phyloP scores from a whole-genome alignment of 495 filamentous ascomycete species.

The Xylaria scruposa region DNA sequence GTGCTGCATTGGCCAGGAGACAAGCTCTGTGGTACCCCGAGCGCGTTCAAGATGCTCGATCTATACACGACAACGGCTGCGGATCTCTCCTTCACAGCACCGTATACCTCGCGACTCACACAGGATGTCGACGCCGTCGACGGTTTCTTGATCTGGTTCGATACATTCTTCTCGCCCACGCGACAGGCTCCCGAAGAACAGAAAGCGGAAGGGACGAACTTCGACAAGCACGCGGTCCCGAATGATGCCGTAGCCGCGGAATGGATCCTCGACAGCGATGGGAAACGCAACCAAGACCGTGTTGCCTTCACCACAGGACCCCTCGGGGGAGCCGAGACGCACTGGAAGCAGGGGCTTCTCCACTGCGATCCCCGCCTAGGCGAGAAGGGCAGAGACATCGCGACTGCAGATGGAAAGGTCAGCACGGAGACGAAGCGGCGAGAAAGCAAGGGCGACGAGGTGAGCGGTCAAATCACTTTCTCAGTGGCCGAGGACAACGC shows the following conservation, averaged over 20 bases:
- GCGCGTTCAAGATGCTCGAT: slow-evolving; percentile 76
- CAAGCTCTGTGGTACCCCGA: slow-evolving; percentile 78
- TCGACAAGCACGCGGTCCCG: slow-evolving; percentile 26
- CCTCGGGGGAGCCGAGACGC: slow-evolving; percentile 71
- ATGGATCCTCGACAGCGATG: slow-evolving; percentile 24
- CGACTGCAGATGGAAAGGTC: slow-evolving; percentile 18
- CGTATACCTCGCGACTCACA: slow-evolving; percentile 59
- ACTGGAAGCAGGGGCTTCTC: slow-evolving; percentile 84
- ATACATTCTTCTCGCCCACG: slow-evolving; percentile 73
- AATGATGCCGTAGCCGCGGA: slow-evolving; percentile 14
- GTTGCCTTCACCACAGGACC: slow-evolving; percentile 81
- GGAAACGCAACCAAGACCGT: slow-evolving; percentile 49
- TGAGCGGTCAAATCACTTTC: slow-evolving; percentile 56
- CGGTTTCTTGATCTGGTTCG: slow-evolving; percentile 80
- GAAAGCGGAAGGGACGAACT: slow-evolving; percentile 33
- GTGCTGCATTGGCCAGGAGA: slow-evolving; percentile 64
- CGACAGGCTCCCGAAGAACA: not conserved
- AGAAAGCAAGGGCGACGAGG: slow-evolving; percentile 42
- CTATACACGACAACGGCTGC: slow-evolving; percentile 76
- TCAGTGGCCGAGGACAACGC: slow-evolving; percentile 54
- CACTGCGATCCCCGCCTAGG: slow-evolving; percentile 45
- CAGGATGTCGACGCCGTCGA: slow-evolving; percentile 67
- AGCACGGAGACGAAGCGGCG: not conserved
- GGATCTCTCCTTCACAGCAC: slow-evolving; percentile 77
- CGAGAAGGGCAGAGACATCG: slow-evolving; percentile 32